Base-by-base conservation (phyloP, 2,329 filamentous ascomycete genomes). In the Thielaviopsis euricoi region DNA sequence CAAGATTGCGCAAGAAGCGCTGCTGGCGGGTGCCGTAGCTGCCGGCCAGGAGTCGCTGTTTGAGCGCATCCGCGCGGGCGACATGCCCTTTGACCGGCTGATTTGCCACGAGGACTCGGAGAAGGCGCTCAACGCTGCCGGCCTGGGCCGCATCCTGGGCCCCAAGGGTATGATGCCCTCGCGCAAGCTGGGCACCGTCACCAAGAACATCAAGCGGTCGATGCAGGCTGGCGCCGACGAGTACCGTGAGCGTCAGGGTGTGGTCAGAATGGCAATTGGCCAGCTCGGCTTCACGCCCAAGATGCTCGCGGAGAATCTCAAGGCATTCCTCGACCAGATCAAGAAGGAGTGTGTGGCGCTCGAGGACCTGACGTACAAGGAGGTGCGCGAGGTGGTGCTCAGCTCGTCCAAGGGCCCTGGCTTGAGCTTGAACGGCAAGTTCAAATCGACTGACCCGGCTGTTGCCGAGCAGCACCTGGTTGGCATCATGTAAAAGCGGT, bases 121-220 rank as follows among this genome's bases (percentile, higher is more conserved):
- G 64, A 77, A 79, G 56, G 89, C 86, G 58, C 74, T 98, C 66
- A 86, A 85, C 68, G 90, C 93, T 74, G 85, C 89, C 40, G 81
- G 80, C 0, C 70, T 98, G 62, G 91, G 86, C 62, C 80, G 85
- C 63, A 78, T 95, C 50, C 76, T 98, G 21, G 93, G 93, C 66
- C 93, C 94, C 52, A 84, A 81, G 70, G 90, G 90, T 2, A 71
- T 98, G 66, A 97, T 98, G 93, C 93, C 93, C 6, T 94, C 81
- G 68, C 73, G 79, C 61, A 95, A 95, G 76, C 82, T 82, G 62
- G 89, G 89, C 63, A 97, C 93, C 0, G 86, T 98, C 58, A 89
- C 95, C 23, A 85, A 80, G 66, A 86, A 95, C 67, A 79, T 95
- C 17, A 78, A 78, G 57, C 71, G 76, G n/a, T 78, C 83, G 37